Percentiles rank a stretch among this genome's conserved stretches.
These are phyloP conservation scores for Triticum turgidum DNA, from an alignment of 176 grass and related monocot species.

Conservation along the genomic window DNA sequence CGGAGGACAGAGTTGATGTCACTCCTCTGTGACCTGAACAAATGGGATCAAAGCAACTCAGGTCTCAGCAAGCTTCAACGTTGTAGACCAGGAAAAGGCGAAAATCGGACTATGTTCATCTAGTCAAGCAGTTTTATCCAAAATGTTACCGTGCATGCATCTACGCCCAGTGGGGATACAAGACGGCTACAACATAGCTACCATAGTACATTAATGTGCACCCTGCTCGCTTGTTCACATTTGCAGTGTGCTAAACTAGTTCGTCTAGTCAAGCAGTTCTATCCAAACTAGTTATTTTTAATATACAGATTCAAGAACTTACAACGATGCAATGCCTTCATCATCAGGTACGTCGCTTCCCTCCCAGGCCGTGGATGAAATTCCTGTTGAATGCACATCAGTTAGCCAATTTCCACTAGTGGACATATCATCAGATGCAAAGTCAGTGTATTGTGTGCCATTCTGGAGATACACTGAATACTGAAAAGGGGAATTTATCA, in stretches of 20 bases:
- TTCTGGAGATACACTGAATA: background rate
- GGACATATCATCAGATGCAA: background rate
- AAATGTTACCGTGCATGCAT: background rate
- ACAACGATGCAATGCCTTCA: slow-evolving; percentile 44
- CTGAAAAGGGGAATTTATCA: background rate
- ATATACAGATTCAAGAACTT: slow-evolving; percentile 33
- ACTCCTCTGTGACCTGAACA: slow-evolving; percentile 59
- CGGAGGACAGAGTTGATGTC: slow-evolving; percentile 59
- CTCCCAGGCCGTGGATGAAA: slow-evolving; percentile 41
- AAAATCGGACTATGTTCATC: background rate
- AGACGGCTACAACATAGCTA: too few relatives aligned
- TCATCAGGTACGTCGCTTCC: slow-evolving; percentile 32
- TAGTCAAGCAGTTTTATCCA: slow-evolving; percentile 10
- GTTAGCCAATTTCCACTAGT: slow-evolving; percentile 11
- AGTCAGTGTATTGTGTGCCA: background rate
- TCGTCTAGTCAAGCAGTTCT: background rate
- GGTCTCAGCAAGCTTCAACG: slow-evolving; percentile 17
- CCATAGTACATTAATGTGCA: background rate
- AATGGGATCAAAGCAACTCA: background rate
- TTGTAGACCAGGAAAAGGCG: background rate
- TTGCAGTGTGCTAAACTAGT: background rate
- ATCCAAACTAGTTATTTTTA: too few relatives aligned
- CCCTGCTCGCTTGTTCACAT: background rate
- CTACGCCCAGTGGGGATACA: background rate
- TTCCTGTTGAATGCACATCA: slow-evolving; percentile 25